Percentiles rank a stretch among this genome's conserved stretches.
These are phyloP conservation scores for Trichothecium roseum DNA, from an alignment of 2,329 filamentous ascomycete species.

Conservation along the genomic window DNA sequence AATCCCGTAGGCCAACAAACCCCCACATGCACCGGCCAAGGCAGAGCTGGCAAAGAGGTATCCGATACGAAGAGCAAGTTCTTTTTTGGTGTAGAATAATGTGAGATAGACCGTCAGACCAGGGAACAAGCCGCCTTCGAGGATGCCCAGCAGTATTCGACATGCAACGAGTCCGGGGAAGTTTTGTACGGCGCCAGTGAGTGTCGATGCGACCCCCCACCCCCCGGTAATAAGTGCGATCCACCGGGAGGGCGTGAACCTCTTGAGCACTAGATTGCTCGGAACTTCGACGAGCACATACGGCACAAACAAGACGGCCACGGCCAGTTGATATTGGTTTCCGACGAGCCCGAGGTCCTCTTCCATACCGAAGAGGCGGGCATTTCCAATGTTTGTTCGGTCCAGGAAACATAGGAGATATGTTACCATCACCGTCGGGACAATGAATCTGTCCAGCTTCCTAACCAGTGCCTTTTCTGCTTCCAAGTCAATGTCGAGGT, in stretches of 20 bases:
- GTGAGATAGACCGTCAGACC: constrained; percentile 45
- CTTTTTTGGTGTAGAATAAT: constrained; percentile 45
- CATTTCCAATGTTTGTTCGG: constrained; percentile 57
- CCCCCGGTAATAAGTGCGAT: constrained; percentile 26
- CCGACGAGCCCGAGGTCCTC: constrained; percentile 40
- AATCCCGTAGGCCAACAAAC: constrained; percentile 51
- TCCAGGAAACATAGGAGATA: constrained; percentile 33
- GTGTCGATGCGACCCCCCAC: constrained; percentile 34
- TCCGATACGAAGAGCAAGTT: constrained; percentile 43
- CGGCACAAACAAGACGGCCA: constrained; percentile 54
- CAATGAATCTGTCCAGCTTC: constrained; percentile 3
- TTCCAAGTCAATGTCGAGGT: background rate
- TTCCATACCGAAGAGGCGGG: constrained; percentile 45
- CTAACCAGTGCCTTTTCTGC: constrained; percentile 2
- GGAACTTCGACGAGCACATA: constrained; percentile 55
- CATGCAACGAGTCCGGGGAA: constrained; percentile 35
- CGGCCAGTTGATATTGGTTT: constrained; percentile 51
- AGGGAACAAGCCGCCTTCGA: constrained; percentile 48
- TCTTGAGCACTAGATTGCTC: constrained; percentile 47
- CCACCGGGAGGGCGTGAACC: constrained; percentile 26
- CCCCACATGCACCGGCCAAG: constrained; percentile 50
- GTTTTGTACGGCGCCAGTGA: constrained; percentile 39
- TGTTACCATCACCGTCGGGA: background rate
- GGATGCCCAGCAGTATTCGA: constrained; percentile 39
- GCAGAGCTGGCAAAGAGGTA: constrained; percentile 43